These are phyloP conservation scores for Phytophthora meadii DNA, from an alignment of 352 stramenopile species.

Conservation along the genomic window DNA sequence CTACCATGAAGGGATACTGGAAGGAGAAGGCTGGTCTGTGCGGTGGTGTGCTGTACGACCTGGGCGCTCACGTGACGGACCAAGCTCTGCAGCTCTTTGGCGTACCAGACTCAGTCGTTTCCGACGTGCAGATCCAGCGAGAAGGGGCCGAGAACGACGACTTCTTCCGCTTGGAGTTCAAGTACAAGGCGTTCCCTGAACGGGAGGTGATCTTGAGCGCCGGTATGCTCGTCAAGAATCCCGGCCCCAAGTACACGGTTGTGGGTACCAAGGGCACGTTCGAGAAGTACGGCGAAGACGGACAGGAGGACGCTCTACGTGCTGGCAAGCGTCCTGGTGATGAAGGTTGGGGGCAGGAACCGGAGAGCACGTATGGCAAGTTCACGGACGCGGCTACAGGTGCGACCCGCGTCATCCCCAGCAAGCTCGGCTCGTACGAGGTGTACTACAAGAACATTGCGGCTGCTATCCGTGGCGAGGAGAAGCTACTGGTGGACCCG, in stretches of 20 bases:
- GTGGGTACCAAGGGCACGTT: constrained; percentile 62
- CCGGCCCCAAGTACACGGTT: constrained; percentile 71
- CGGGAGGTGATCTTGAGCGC: constrained; percentile 69
- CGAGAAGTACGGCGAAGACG: constrained; percentile 71
- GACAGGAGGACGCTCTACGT: constrained; percentile 66
- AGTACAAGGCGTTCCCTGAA: constrained; percentile 52
- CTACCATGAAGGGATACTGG: constrained; percentile 80
- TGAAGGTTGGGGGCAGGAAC: constrained; percentile 58
- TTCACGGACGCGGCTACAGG: constrained; percentile 39
- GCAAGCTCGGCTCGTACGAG: constrained; percentile 59
- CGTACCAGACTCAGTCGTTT: constrained; percentile 47
- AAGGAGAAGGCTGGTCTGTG: constrained; percentile 69
- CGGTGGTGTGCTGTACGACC: constrained; percentile 74
- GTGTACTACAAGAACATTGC: constrained; percentile 81
- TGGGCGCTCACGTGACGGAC: constrained; percentile 73
- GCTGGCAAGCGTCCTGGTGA: constrained; percentile 61
- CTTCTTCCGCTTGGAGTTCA: constrained; percentile 77
- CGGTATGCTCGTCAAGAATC: constrained; percentile 70
- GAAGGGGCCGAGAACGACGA: constrained; percentile 73
- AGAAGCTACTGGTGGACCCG: constrained; percentile 61
- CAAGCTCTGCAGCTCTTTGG: constrained; percentile 76
- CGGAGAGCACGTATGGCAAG: constrained; percentile 51
- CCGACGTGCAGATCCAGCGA: constrained; percentile 79
- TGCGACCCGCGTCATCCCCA: constrained; percentile 41
- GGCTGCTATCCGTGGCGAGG: constrained; percentile 56